Evolutionary conservation across 768 basidiomycete species (phyloP), one percentile per base, ranked within the genome.

Genomic region (Fomitopsis pulvina): DNA sequence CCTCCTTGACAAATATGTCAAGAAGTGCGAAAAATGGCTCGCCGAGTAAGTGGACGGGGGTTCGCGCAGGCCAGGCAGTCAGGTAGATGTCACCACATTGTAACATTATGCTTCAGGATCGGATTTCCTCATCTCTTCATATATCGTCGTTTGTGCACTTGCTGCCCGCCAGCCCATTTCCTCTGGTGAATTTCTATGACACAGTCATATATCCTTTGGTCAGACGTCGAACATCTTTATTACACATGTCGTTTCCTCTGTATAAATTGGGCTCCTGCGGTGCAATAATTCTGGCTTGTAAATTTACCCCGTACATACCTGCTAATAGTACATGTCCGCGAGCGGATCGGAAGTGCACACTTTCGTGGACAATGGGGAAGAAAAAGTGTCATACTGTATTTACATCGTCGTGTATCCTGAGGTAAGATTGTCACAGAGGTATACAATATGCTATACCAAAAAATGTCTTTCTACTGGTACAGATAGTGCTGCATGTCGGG

Each of bases 11-110:
- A 93, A 94, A 69, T 93, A 92, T 66, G 87, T 85, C 55, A 92
- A 92, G 76, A 88, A 89, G 65, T 90, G 88, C 68, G 91, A 91
- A 70, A 91, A 90, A 68, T 91, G 89, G 87, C 76, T 92, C 30
- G 87, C 82, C 30, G 90, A 93, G 63, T 92, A 73, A 53, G 74
- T n/a, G n/a, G n/a, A n/a, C n/a, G n/a, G n/a, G n/a, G n/a, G n/a
- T 14, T 28, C 42, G 38, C 32, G 46, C 51, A 25, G 21, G 42
- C 26, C 34, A 37, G 50, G 25, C 47, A 41, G 48, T 51, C 44
- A 38, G 51, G 50, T 34, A 44, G 56, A 42, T 41, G 49, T 34
- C 45, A 52, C 46, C 60, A 61, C 60, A 60, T 61, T 65, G 61
- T 62, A 62, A 57, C 48, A 51, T 64, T 63, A 65, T 67, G 63